Base-by-base conservation (phyloP, 2,329 filamentous ascomycete species). In the Corinectria fuckeliana region DNA sequence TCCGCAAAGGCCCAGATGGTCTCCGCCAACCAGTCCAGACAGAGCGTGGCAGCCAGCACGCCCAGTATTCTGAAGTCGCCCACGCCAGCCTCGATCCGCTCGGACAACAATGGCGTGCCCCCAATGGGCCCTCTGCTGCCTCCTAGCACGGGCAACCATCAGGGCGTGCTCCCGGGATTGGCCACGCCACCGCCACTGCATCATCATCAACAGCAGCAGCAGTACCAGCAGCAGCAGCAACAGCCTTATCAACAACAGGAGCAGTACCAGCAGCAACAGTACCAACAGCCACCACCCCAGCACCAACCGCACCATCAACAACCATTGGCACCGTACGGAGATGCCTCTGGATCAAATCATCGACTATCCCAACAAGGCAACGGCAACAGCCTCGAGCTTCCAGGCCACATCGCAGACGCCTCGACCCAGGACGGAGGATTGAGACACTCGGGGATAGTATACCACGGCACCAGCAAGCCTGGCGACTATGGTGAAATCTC, bases 1-100 rank as follows among this genome's bases (percentile, higher is more conserved):
- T 55, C 67, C 14, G 56, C 48, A 7, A 75, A 85, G 23, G 77
- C 69, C 7, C 58, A 64, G 11, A 36, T 61, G 9, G 50, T 59
- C 11, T 59, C 62, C n/a, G 48, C 54, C 36, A 66, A 62, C 39
- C 58, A 61, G 42, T 67, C 68, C 9, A 57, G 56, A 23, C 63
- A 66, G 53, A 63, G 56, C 45, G 23, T 65, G 13, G 56, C 42
- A 6, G 34, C 42, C 21, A 56, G 20, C 52, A 60, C 56, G 14
- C 39, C 55, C 11, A 56, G 56, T 21, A 57, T 52, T 18, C 28
- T 63, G 38, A 59, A 64, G 34, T 56, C 65, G 3, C 62, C 65
- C 18, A 62, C 56, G 32, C 58, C 64, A 21, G 49, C 58, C 10
- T 56, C 58, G 11, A 38, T 53, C 26, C 56, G 56, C 7, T 64